These are phyloP conservation scores for Basidioascus undulatus DNA, from an alignment of 768 basidiomycete species.

Conservation along the genomic window DNA sequence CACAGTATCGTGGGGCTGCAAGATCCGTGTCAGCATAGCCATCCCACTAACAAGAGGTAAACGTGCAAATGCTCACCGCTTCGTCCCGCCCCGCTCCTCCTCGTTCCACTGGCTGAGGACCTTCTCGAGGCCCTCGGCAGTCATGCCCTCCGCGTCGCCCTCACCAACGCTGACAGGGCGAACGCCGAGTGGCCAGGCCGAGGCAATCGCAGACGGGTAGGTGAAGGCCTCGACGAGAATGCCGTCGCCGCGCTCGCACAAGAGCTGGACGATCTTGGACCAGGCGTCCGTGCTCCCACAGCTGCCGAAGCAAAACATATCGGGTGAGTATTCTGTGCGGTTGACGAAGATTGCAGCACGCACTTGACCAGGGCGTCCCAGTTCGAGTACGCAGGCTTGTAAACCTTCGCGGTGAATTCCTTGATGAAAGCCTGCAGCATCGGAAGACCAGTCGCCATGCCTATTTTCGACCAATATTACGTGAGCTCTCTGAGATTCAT, in stretches of 20 bases:
- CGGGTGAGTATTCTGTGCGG: constrained; percentile 3
- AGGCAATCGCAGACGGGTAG: constrained; percentile 34
- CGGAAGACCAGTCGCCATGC: constrained; percentile 29
- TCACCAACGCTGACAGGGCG: constrained; percentile 28
- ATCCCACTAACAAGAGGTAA: not conserved
- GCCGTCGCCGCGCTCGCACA: constrained; percentile 37
- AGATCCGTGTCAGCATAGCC: too few species aligned
- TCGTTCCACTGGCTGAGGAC: constrained; percentile 45
- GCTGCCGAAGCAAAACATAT: constrained; percentile 10
- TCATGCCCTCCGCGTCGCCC: constrained; percentile 50
- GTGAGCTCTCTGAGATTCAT: not conserved
- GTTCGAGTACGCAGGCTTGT: constrained; percentile 32
- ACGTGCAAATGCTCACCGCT: constrained; percentile 25
- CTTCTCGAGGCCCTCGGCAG: constrained; percentile 32
- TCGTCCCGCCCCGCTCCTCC: constrained; percentile 25
- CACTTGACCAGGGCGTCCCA: constrained; percentile 26
- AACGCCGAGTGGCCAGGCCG: constrained; percentile 22
- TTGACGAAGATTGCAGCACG: not conserved
- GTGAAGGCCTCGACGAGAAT: constrained; percentile 40
- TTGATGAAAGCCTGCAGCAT: constrained; percentile 32
- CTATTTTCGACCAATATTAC: constrained; percentile 6
- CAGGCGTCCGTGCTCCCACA: constrained; percentile 24
- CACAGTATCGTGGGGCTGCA: too few species aligned
- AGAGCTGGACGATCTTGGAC: constrained; percentile 31
- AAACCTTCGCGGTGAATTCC: constrained; percentile 30